A percentile compares a stretch with the other conserved stretches of the same genome.
Evolutionary conservation across 768 basidiomycete genomes (phyloP).

Genomic region (Suillus lakei): DNA sequence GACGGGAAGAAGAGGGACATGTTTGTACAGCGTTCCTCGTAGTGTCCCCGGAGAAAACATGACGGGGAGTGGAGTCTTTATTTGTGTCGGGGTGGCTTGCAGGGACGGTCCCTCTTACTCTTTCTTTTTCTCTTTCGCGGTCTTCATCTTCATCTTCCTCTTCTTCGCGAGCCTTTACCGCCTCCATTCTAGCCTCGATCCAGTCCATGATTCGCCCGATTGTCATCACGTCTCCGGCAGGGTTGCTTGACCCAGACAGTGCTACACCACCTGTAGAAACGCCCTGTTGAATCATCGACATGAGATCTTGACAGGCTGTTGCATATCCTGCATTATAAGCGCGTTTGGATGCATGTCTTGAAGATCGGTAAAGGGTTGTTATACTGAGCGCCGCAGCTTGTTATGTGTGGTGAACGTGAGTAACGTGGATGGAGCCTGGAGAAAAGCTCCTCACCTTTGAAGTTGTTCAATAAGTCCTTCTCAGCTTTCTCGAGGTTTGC

Average conservation of each 20-base stretch:
- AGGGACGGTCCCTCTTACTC: constrained; percentile 34
- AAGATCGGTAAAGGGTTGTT: constrained; percentile 83
- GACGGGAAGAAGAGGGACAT: constrained; percentile 20
- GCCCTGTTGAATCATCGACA: constrained; percentile 83
- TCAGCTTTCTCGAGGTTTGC: constrained; percentile 77
- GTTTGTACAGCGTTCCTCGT: constrained; percentile 25
- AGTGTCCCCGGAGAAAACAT: constrained; percentile 19
- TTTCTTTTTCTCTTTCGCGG: constrained; percentile 57
- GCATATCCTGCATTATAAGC: constrained; percentile 85
- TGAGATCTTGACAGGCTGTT: constrained; percentile 77
- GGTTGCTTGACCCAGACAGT: constrained; percentile 44
- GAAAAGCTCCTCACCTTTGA: constrained; percentile 58
- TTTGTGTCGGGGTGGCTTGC: constrained; percentile 18
- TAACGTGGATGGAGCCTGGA: constrained; percentile 9
- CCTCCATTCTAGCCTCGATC: constrained; percentile 82
- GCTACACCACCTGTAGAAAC: constrained; percentile 65
- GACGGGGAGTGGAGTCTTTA: constrained; percentile 23
- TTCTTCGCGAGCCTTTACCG: constrained; percentile 73
- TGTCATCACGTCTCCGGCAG: constrained; percentile 64
- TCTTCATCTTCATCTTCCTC: constrained; percentile 87
- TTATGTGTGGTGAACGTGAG: constrained; percentile 25
- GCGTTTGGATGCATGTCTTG: constrained; percentile 74
- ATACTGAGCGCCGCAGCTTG: constrained; percentile 83
- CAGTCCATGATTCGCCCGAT: constrained; percentile 85
- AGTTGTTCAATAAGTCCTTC: constrained; percentile 80